Evolutionary conservation across 768 basidiomycete species (phyloP).

Genomic region (Pleurotus tuoliensis): DNA sequence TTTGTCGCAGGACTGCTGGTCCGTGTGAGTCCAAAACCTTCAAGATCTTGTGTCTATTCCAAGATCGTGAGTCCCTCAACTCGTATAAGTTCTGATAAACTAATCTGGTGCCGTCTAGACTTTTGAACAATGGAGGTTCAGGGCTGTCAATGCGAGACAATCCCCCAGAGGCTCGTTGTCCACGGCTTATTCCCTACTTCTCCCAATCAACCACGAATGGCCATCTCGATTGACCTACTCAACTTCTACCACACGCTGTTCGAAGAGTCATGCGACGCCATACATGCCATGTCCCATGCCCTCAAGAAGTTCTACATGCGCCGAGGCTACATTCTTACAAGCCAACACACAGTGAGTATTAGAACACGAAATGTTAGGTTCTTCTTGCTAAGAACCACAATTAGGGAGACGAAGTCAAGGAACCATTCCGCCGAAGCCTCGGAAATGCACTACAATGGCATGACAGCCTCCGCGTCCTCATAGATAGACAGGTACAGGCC

Average conservation of each 20-base stretch:
- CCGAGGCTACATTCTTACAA: conserved; percentile 2
- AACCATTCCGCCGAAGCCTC: conserved; percentile 18
- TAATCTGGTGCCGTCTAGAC: not conserved
- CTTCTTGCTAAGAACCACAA: not conserved
- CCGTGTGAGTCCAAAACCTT: not conserved
- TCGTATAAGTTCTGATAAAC: not conserved
- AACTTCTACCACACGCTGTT: conserved; percentile 12
- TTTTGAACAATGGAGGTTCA: conserved; percentile 1
- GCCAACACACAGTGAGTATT: not conserved
- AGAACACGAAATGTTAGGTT: not conserved
- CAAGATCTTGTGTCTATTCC: conserved; percentile 1
- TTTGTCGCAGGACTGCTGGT: no score
- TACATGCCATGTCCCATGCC: conserved; percentile 11
- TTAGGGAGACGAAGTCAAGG: conserved; percentile 15
- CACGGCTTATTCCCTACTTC: conserved; percentile 13
- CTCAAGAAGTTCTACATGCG: conserved; percentile 9
- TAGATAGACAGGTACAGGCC: conserved; percentile 9
- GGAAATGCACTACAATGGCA: conserved; percentile 21
- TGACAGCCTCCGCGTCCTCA: conserved; percentile 10
- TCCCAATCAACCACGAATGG: conserved; percentile 12
- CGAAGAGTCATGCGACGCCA: conserved; percentile 15
- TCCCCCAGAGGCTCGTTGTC: conserved; percentile 6
- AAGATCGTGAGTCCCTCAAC: conserved; percentile 7
- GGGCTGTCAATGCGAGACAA: conserved; percentile 1
- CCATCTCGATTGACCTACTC: conserved; percentile 11